Evolutionary conservation across 176 grass and related monocot genomes (phyloP), one percentile per base, ranked within the genome.

Genomic region (Poa annua): DNA sequence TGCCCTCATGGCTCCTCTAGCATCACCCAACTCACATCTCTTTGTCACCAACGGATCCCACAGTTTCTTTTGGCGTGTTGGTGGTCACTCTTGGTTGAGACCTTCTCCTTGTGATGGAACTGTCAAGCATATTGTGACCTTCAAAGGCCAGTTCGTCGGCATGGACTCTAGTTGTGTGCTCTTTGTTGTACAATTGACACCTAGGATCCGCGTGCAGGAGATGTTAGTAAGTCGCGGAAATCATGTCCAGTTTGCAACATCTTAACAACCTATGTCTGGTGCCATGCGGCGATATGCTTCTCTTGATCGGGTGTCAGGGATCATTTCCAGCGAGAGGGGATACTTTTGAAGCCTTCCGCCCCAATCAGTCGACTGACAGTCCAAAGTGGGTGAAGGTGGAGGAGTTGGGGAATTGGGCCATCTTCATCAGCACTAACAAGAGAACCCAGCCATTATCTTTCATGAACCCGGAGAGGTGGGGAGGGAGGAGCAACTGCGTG

Each of bases 161-260:
- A 15, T 71, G 39, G 36, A 45, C n/a, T 44, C 39, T 71, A 12
- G 11, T 22, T 5, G 39, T n/a, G 3, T 5, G 20, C 39, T 45
- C 67, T 71, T 71, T 71, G n/a, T 15, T 24, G 67, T 45, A n/a
- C 67, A 71, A n/a, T 71, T 71, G 67, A n/a, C 39, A 45, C 67
- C 67, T 45, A 4, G 1, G 67, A 71, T 71, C 7, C 38, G 5
- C 2, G n/a, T 71, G 45, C n/a, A 13, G 39, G 24, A 14, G n/a
- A 15, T 71, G 67, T 41, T 7, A 22, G 66, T 44, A 21, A 22
- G 36, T 45, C 9, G 8, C 0, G 1, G 67, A 71, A 45, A 45
- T 44, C 2, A 2, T 25, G 3, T 8, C 59, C 24, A 29, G 5
- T 11, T 7, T 13, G 15, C 0, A 10, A 2, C 11, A 15, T 71